Evolutionary conservation across 495 filamentous ascomycete species (phyloP).

Genomic region (Penicillium maclennaniae): DNA sequence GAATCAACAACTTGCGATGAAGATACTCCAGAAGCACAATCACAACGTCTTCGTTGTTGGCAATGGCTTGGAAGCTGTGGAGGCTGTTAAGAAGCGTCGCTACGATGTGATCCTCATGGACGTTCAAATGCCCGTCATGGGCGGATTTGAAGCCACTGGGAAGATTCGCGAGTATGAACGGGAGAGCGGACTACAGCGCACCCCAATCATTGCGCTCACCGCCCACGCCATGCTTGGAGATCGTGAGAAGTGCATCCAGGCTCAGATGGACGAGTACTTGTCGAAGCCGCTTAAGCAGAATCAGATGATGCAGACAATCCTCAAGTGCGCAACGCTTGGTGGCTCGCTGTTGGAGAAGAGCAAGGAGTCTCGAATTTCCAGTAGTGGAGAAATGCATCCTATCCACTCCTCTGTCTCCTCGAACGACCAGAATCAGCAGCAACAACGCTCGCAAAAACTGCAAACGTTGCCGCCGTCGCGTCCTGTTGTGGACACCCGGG

Average conservation of each 20-base stretch:
- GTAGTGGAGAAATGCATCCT: conserved; percentile 50
- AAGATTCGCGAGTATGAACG: conserved; percentile 96
- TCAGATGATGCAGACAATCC: conserved; percentile 96
- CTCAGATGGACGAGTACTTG: conserved; percentile 98
- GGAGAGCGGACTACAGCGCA: conserved; percentile 67
- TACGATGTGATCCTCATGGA: conserved; percentile 99
- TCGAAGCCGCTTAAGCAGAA: conserved; percentile 98
- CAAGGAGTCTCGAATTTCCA: conserved; percentile 54
- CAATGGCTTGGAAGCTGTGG: conserved; percentile 89
- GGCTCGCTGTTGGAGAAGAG: conserved; percentile 77
- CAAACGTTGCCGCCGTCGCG: conserved; percentile 31
- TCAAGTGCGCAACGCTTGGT: conserved; percentile 91
- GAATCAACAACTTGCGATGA: conserved; percentile 93
- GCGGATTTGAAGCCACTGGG: conserved; percentile 94
- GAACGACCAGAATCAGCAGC: conserved; percentile 26
- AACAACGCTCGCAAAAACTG: conserved; percentile 16
- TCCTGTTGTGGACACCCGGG: conserved; percentile 49
- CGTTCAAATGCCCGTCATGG: conserved; percentile 99
- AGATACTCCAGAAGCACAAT: conserved; percentile 97
- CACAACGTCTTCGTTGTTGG: conserved; percentile 94
- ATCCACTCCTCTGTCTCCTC: conserved; percentile 30
- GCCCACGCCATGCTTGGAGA: conserved; percentile 99
- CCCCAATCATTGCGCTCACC: conserved; percentile 95
- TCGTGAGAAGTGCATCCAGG: conserved; percentile 95
- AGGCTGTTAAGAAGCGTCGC: conserved; percentile 80